Base-by-base conservation (phyloP, 441 rosid species). In the Pelargonium fulgidum region DNA sequence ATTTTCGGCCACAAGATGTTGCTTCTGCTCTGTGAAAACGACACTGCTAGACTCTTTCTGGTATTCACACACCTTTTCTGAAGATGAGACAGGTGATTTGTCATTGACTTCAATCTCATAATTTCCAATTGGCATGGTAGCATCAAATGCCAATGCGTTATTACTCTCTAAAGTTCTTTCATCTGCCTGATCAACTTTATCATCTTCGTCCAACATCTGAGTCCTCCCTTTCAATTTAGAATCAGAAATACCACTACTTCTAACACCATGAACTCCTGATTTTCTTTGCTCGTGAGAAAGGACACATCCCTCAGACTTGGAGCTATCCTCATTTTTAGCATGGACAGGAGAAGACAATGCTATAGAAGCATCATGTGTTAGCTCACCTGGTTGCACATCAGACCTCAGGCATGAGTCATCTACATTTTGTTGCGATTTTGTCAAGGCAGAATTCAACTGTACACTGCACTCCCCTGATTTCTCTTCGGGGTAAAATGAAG, bases 221-320 rank as follows among this genome's bases (percentile, higher is more conserved):
- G 66, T 24, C 66, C 29, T 67, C 62, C 62, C 62, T 56, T 56
- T 56, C 62, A 56, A 17, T 56, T 19, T 56, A 10, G 20, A 56
- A 56, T 56, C 62, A 17, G 62, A 7, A 7, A 56, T 56, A 56
- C 26, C 19, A 11, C 62, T 61, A 39, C 70, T 10, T 61, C 64
- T 39, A 62, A 69, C 26, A 26, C 33, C 10, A 45, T 66, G 56
- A 62, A 22, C 86, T 62, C 83, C 78, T 7, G 76, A 70, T 65
- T 78, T 85, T 45, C 85, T 73, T 77, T 76, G 69, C 71, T 79
- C 70, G 76, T 86, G 26, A 56, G 72, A 70, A 75, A 73, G 24
- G 73, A 80, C 20, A 20, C 12, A 56, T 56, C 54, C 54, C 4
- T 47, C 54, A 6, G 39, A 6, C 39, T 33, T 1, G 39, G 39